These are phyloP conservation scores for Sicyos edulis DNA, from an alignment of 306 rosid genomes.

Conservation along the genomic window DNA sequence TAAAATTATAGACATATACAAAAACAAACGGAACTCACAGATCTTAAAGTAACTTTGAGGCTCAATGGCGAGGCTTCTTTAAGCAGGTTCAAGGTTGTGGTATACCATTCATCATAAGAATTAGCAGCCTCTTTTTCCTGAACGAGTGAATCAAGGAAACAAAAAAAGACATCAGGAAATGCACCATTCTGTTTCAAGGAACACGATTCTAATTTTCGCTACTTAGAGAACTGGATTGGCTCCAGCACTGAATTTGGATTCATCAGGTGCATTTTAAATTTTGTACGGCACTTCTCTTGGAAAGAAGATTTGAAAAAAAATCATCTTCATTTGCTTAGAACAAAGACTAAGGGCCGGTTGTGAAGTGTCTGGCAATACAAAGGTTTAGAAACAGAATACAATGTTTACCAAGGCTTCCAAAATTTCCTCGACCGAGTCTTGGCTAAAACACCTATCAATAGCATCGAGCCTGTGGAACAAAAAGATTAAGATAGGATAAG, in stretches of 20 bases:
- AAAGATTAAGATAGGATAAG: neutral
- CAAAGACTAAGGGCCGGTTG: neutral
- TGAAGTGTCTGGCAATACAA: neutral
- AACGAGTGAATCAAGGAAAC: conserved; percentile 23
- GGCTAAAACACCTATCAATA: conserved; percentile 71
- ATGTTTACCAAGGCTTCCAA: conserved; percentile 79
- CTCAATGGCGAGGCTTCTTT: conserved; percentile 86
- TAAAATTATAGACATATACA: conserved; percentile 10
- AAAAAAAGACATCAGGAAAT: neutral
- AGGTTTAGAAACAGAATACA: conserved; percentile 13
- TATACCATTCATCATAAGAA: conserved; percentile 59
- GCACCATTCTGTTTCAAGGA: neutral
- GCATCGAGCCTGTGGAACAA: conserved; percentile 51
- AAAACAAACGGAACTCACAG: conserved; percentile 50
- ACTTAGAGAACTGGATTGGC: neutral
- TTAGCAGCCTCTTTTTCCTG: conserved; percentile 78
- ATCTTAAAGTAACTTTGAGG: conserved; percentile 71
- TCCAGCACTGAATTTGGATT: too few relatives aligned
- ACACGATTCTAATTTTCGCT: neutral
- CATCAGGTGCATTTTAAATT: too few relatives aligned
- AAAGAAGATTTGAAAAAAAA: neutral
- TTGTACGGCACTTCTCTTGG: too few relatives aligned
- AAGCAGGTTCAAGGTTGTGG: conserved; percentile 44
- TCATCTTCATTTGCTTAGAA: neutral
- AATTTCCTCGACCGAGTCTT: conserved; percentile 85